Conservation (phyloP, 306 rosid species). For the Vigna unguiculata region DNA sequence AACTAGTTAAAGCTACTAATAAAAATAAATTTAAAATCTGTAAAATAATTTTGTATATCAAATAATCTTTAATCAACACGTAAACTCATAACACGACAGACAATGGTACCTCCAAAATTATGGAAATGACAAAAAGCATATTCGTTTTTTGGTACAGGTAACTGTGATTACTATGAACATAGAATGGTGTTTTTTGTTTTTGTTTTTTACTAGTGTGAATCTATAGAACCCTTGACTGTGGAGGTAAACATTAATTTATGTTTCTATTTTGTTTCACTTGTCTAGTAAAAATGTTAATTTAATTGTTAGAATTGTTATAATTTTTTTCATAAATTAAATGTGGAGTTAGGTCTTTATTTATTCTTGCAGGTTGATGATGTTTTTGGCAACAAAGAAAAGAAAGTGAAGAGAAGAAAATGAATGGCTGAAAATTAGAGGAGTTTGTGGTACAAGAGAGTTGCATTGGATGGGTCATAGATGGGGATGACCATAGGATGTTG, state of each 20-base stretch:
- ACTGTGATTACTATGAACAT: not conserved
- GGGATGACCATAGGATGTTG: constrained; percentile 25
- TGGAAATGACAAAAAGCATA: constrained; percentile 9
- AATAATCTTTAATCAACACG: too few species aligned
- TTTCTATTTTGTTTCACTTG: too few species aligned
- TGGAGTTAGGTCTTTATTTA: too few species aligned
- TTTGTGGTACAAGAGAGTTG: constrained; percentile 6
- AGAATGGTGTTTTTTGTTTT: not conserved
- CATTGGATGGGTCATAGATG: constrained; percentile 42
- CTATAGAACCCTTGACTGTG: not conserved
- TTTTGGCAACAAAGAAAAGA: too few species aligned
- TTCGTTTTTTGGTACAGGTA: not conserved
- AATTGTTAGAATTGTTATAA: too few species aligned
- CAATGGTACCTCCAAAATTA: not conserved
- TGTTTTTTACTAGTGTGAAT: not conserved
- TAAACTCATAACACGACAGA: not conserved
- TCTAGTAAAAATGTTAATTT: too few species aligned
- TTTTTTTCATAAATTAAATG: too few species aligned
- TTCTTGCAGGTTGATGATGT: too few species aligned
- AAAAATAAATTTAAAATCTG: too few species aligned
- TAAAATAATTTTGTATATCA: too few species aligned
- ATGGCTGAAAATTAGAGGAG: not conserved
- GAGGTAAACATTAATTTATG: not conserved
- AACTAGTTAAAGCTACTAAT: too few species aligned
- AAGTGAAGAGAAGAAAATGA: too few species aligned